These are phyloP conservation scores for Sapria himalayana DNA, from an alignment of 345 rosid genomes.

Conservation along the genomic window DNA sequence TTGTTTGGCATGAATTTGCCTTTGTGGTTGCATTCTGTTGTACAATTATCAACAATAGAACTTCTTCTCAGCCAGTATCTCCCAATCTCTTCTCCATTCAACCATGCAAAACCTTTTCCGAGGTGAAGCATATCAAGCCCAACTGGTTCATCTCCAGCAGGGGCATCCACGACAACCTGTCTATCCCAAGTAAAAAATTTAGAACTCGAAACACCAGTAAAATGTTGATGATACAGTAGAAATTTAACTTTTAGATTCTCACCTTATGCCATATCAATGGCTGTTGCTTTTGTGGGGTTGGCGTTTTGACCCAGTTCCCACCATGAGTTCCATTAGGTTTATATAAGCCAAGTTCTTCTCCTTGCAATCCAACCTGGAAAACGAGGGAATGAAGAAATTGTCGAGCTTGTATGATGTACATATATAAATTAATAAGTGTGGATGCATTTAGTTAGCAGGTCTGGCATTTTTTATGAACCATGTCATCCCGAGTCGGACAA, in stretches of 20 bases:
- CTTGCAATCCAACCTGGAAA: constrained; percentile 55
- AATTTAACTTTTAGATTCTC: constrained; percentile 4
- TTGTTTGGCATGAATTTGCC: constrained; percentile 62
- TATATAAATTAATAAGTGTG: no score
- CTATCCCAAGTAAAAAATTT: constrained; percentile 3
- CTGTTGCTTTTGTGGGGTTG: constrained; percentile 44
- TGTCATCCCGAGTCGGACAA: no score
- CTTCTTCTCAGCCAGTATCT: constrained; percentile 60
- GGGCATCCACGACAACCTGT: constrained; percentile 57
- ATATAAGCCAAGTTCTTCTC: constrained; percentile 51
- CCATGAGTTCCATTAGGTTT: constrained; percentile 23
- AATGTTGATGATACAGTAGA: constrained; percentile 1
- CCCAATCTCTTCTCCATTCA: constrained; percentile 94
- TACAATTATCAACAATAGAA: constrained; percentile 28
- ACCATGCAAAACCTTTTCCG: constrained; percentile 97
- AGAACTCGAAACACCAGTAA: neutral
- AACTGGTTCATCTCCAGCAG: constrained; percentile 64
- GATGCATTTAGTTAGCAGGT: no score
- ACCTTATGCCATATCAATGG: constrained; percentile 96
- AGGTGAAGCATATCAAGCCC: constrained; percentile 74
- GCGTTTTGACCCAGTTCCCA: constrained; percentile 45
- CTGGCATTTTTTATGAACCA: no score
- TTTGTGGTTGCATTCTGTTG: constrained; percentile 50
- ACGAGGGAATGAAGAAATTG: constrained; percentile 4
- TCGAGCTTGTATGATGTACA: no score